Percentiles rank a stretch among this genome's conserved stretches.
phyloP scores from a whole-genome alignment of 331 rosid species.

The Phaseolus coccineus region DNA sequence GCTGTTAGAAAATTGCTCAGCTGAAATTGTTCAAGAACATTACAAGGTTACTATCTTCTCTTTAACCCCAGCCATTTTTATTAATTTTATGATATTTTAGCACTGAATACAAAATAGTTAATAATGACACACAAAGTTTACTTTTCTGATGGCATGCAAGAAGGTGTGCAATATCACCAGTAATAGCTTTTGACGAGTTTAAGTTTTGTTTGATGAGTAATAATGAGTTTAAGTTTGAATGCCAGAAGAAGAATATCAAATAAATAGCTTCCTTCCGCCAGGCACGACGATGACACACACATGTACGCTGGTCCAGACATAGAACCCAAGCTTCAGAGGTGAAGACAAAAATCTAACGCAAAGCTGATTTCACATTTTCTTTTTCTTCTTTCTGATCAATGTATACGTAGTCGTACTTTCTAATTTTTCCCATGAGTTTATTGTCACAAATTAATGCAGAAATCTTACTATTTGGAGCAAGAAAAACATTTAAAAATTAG shows the following conservation, averaged over 20 bases:
- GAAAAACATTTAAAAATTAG: not conserved
- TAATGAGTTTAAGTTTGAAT: not conserved
- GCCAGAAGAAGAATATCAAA: not conserved
- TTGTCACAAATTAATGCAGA: not conserved
- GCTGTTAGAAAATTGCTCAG: too few relatives aligned
- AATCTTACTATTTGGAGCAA: not conserved
- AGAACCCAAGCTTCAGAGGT: not conserved
- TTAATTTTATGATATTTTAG: too few relatives aligned
- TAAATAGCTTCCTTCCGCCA: not conserved
- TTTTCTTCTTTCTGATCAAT: not conserved
- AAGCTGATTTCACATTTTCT: not conserved
- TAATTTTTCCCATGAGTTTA: conserved; percentile 6
- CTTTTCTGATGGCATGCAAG: too few relatives aligned
- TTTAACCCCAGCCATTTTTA: not conserved
- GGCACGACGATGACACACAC: not conserved
- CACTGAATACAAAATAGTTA: too few relatives aligned
- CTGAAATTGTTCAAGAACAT: too few relatives aligned
- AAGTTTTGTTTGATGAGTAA: not conserved
- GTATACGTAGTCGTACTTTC: not conserved
- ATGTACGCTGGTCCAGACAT: conserved; percentile 11
- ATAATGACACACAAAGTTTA: too few relatives aligned
- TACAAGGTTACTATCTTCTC: not conserved
- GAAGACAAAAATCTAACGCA: conserved; percentile 16
- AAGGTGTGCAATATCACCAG: too few relatives aligned
- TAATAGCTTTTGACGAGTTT: not conserved